Evolutionary conservation across 108 stramenopile genomes (phyloP), one percentile per base, ranked within the genome.

Genomic region (Stephanodiscus minutulus): DNA sequence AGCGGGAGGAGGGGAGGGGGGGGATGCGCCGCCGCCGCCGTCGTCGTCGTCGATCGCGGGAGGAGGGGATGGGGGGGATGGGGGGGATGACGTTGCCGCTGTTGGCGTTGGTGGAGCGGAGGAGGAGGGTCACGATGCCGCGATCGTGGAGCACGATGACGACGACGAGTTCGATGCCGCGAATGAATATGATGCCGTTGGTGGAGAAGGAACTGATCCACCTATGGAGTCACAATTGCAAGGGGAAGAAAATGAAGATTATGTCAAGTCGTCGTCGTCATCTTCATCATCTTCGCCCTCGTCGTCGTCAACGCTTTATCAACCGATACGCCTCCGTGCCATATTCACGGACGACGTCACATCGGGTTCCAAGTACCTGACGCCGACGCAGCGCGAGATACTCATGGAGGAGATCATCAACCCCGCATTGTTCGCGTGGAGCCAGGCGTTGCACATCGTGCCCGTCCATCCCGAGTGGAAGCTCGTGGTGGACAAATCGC

Each of bases 351-450:
- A 87, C 35, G 87, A 91, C 65, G 46, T 61, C 11, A 52, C 82
- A 15, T 83, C 79, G 3, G 83, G 86, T 9, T 83, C 74, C 46
- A 60, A 76, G 35, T 74, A 75, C 47, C 60, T 91, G 47, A 84
- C 76, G 9, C 56, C 56, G 9, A 20, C 31, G 0, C 84, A 90
- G 68, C 74, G 85, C 33, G 49, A 74, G 18, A 73, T 75, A 24
- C 66, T 94, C 39, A 83, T 94, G 68, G 65, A 90, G 58, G 85
- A 91, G 9, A 87, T 91, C 56, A 70, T 94, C 17, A 79, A 81
- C 62, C 92, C 92, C 3, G 87, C 90, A 0, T 64, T 94, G 25
- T 72, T 85, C 55, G 85, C 90, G 10, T 94, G 92, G 92, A 88
- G 90, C 65, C 46, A 70, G 46, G 87, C 90, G n/a, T 73, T 94